Base-by-base conservation (phyloP, 163 green algal species). In the Trebouxia gelatinosa region DNA sequence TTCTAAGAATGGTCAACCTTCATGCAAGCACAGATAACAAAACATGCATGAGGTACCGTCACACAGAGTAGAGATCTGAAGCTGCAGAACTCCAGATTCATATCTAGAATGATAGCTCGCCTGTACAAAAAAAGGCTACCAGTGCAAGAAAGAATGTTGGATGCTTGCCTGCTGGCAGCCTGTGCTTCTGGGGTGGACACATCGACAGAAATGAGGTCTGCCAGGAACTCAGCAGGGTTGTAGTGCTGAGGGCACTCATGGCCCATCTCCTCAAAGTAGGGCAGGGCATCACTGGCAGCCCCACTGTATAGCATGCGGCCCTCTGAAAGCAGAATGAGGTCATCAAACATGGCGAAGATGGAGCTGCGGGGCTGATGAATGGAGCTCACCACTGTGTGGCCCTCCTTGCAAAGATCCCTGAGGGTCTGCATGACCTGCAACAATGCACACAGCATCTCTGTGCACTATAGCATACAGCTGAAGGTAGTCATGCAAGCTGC, bases 301-400 rank as follows among this genome's bases (percentile, higher is more conserved):
- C 92, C 92, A 5, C 31, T 70, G 75, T 95, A 97, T 54, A 95
- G 80, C 39, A 75, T 50, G 61, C 26, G 28, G 43, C 40, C 84
- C 80, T 91, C 87, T 5, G 85, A 86, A 62, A 98, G 77, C 54
- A 98, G 90, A 64, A 96, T 79, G 66, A 97, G 83, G 86, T 97
- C 93, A 78, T 97, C 93, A 81, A 98, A 96, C 81, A 96, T 86
- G 35, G 78, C 82, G 65, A 94, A 99, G 82, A 98, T 96, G 81
- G 82, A 91, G 83, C 70, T 89, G 77, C 91, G 88, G 5, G 93
- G 92, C 84, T 95, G 90, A 83, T 97, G 91, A 78, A 97, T 92
- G 81, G 85, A 89, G 68, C 68, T 84, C 16, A 96, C 83, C 31
- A 96, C 88, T 2, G 93, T 98, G 81, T 93, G 89, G 0, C 94